Base-by-base conservation (phyloP, 2,329 filamentous ascomycete species). In the Thelonectria rubi region DNA sequence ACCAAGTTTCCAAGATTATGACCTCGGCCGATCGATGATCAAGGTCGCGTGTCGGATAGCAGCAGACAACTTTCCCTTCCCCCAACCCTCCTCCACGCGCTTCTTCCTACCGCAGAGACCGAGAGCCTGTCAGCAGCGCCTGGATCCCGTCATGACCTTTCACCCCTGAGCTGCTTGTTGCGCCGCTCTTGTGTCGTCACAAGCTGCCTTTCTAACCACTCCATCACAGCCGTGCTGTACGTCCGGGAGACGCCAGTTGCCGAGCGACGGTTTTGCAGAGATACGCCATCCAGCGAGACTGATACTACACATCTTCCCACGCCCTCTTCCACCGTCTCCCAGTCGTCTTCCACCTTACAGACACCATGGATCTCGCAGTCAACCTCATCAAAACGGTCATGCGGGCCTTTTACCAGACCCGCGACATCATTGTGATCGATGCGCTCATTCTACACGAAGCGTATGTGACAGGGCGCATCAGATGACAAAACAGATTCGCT, bases 341-440 rank as follows among this genome's bases (percentile, higher is more conserved):
- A 32, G 30, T 37, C 51, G 43, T 53, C 46, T 40, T 52, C 43
- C 55, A 42, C 42, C 39, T 45, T 18, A 54, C 52, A 46, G 42
- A 24, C 69, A 66, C 48, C 54, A 83, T 85, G 81, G 83, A 86
- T 75, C 76, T 86, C 62, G 83, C 84, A n/a, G 82, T 93, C 76
- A 89, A 90, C 42, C 88, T 98, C 67, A 88, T 98, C 72, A 92
- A 94, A 77, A 95, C 90, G 55, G 91, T 93, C 40, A 90, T 89
- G 72, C 91, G 93, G 75, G 89, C 92, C 58, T 97, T 97, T 80
- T 96, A 95, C 78, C 86, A 91, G 66, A 93, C 91, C 37, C 91
- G 93, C 72, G 90, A 95, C 73, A 89, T 95, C 64, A 84, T 97
- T 48, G 88, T 97, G 48, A 84, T 97, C 56, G 93, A 97, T 82